phyloP scores from a whole-genome alignment of 2,329 filamentous ascomycete species.

The Aspergillus sp. region DNA sequence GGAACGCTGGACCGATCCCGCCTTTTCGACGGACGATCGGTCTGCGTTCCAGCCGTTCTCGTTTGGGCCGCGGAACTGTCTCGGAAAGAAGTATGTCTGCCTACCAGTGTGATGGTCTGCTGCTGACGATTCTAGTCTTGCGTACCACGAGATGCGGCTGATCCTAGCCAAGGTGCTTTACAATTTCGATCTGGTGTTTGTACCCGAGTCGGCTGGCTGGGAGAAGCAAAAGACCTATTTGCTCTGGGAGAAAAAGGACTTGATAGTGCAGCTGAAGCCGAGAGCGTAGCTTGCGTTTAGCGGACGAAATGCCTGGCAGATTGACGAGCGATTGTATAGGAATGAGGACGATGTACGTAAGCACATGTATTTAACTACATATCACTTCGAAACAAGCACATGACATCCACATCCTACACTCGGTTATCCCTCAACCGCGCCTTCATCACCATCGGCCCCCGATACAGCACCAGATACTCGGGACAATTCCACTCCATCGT shows the following conservation, averaged over 20 bases:
- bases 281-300: too few relatives aligned
- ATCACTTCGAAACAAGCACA: background rate
- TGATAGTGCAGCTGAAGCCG: constrained; percentile 18
- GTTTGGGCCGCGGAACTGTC: constrained; percentile 26
- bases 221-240: constrained; percentile 10
- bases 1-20: constrained; percentile 26
- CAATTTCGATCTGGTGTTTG: constrained; percentile 20
- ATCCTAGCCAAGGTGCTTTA: constrained; percentile 23
- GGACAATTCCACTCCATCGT: background rate
- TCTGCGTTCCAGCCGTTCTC: constrained; percentile 24
- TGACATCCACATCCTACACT: background rate
- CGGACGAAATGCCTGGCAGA: too few relatives aligned
- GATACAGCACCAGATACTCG: constrained; percentile 1
- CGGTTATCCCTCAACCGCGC: background rate
- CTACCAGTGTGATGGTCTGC: background rate
- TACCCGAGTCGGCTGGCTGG: constrained; percentile 16
- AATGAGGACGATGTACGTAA: too few relatives aligned
- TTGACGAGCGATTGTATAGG: background rate
- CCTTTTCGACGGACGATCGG: constrained; percentile 19
- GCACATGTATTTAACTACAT: too few relatives aligned
- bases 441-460: constrained; percentile 3
- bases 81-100: constrained; percentile 25
- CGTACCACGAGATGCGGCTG: constrained; percentile 33
- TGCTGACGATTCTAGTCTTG: constrained; percentile 18
- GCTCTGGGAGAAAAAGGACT: constrained; percentile 18